A percentile compares a stretch with the other conserved stretches of the same genome.
These are phyloP conservation scores for Gamarada debralockiae DNA, from an alignment of 495 filamentous ascomycete genomes.

Conservation along the genomic window DNA sequence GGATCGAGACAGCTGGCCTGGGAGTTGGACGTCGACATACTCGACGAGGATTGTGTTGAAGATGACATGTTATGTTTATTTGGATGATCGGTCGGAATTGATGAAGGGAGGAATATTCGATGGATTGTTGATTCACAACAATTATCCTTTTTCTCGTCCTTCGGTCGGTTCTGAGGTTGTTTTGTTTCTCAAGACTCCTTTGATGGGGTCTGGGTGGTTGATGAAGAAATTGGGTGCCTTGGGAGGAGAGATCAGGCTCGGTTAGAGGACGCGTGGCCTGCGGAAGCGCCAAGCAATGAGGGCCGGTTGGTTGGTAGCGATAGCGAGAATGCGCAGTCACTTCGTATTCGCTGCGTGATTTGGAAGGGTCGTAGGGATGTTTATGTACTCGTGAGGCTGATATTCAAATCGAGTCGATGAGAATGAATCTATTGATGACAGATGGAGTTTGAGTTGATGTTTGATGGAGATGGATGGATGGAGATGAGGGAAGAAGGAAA, in stretches of 20 bases:
- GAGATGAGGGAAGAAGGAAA: no score
- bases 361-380: no score
- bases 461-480: no score
- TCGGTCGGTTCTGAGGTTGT: conserved; percentile 1
- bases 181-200: neutral
- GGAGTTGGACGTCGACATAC: conserved; percentile 27
- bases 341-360: no score
- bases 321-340: no score
- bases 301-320: no score
- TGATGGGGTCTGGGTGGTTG: conserved; percentile 8
- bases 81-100: neutral
- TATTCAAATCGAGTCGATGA: no score
- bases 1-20: conserved; percentile 29
- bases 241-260: conserved; percentile 22
- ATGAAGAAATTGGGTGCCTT: conserved; percentile 27
- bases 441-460: no score
- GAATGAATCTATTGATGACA: no score
- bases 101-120: neutral
- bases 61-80: conserved; percentile 14
- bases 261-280: conserved; percentile 16
- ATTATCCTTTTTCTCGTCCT: no score
- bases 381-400: no score
- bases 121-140: neutral
- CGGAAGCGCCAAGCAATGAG: neutral
- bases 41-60: conserved; percentile 14